Base-by-base conservation (phyloP, 768 basidiomycete genomes). In the Suillus luteus region DNA sequence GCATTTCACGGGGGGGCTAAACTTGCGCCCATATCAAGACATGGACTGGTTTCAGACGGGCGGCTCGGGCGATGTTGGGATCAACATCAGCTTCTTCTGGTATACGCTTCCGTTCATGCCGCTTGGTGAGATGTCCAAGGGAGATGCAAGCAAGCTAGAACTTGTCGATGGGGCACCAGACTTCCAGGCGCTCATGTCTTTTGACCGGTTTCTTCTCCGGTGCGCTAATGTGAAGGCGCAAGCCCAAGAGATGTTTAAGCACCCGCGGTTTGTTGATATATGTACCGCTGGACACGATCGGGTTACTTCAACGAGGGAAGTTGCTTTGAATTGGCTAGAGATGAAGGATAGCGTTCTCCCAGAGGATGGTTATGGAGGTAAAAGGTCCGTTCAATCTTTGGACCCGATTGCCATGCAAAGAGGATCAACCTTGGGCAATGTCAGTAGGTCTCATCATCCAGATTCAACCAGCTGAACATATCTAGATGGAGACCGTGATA, bases 81-180 rank as follows among this genome's bases (percentile, higher is more conserved):
- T 82, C 43, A 74, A 77, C 17, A 78, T 85, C 49, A 78, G 79
- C 27, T 85, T 78, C 68, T 83, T 78, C 68, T 76, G 71, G 38
- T 80, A 76, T 64, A 75, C 72, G 14, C 74, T 84, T 10, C 80
- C 82, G 0, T 82, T 81, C 65, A 81, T 84, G 73, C 84, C 85
- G 4, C 63, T 80, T 12, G 76, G 76, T n/a, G 33, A 5, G 8
- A 55, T 52, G 37, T 38, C 11, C 4, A 17, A 35, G 19, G 44
- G 40, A 10, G 65, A 62, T 17, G 63, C 68, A 38, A 67, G 54
- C 15, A 69, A 65, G 49, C 64, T 82, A 22, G 66, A 67, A 41
- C 76, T 77, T 17, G 81, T 78, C 7, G 74, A 75, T 64, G 67
- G 70, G 1, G 67, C 82, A 24, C 85, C 85, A 1, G 64, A 75